A percentile compares a stretch with the other conserved stretches of the same genome.
These are phyloP conservation scores for Backusella circina DNA, from an alignment of 192 early-diverging fungal genomes.

Conservation along the genomic window DNA sequence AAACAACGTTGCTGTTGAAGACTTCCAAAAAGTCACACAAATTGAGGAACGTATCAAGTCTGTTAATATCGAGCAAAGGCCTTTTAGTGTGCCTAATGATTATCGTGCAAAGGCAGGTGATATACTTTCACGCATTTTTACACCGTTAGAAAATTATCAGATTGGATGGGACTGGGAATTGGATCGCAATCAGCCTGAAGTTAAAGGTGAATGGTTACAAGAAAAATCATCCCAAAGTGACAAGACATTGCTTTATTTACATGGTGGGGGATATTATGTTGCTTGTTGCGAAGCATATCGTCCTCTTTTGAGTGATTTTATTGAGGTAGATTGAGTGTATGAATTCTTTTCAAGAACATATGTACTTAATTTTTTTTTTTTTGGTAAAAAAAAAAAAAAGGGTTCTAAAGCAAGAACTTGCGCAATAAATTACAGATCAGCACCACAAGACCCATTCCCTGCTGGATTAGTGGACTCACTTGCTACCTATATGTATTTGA, in stretches of 20 bases:
- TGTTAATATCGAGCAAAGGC: not conserved
- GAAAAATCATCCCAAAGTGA: slow-evolving; percentile 27
- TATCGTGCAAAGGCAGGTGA: slow-evolving; percentile 33
- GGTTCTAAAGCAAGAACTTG: slow-evolving; percentile 10
- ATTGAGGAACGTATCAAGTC: slow-evolving; percentile 12
- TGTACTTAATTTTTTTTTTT: not conserved
- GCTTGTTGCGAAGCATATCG: slow-evolving; percentile 38
- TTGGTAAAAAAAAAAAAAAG: not conserved
- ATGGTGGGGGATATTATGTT: slow-evolving; percentile 70
- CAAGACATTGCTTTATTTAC: slow-evolving; percentile 64
- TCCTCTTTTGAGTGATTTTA: slow-evolving; percentile 36
- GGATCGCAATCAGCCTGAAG: slow-evolving; percentile 12
- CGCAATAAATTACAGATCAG: slow-evolving; percentile 68
- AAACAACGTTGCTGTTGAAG: slow-evolving; percentile 23
- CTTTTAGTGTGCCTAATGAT: slow-evolving; percentile 15
- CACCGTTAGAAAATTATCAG: slow-evolving; percentile 13
- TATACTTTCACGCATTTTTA: slow-evolving; percentile 25
- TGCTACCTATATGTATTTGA: slow-evolving; percentile 66
- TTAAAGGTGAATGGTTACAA: slow-evolving; percentile 44
- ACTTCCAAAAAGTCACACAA: slow-evolving; percentile 30
- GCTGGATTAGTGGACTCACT: slow-evolving; percentile 77
- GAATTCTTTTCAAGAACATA: not conserved
- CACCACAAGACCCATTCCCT: slow-evolving; percentile 80
- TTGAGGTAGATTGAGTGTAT: slow-evolving; percentile 30
- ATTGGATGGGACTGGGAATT: slow-evolving; percentile 48